Evolutionary conservation across 2,329 filamentous ascomycete genomes (phyloP).

Genomic region (Salinomyces thailandicus): DNA sequence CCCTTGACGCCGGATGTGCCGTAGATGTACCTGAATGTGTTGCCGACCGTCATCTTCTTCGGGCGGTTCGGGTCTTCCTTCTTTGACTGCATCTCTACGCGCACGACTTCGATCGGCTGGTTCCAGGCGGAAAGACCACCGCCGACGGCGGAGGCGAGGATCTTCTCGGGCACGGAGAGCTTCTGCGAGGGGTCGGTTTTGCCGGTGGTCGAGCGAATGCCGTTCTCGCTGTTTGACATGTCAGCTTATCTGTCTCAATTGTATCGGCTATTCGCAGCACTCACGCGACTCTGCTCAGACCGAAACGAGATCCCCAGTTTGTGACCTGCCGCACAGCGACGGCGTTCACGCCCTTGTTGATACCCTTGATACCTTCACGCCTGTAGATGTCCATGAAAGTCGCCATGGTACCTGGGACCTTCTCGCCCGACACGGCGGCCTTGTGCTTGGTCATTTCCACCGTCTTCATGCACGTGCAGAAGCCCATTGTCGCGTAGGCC

Average conservation of each 20-base stretch:
- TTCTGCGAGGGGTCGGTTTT: slow-evolving; percentile 67
- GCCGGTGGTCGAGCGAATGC: slow-evolving; percentile 66
- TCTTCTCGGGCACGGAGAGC: slow-evolving; percentile 74
- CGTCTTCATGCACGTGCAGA: slow-evolving; percentile 99
- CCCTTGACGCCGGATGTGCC: slow-evolving; percentile 76
- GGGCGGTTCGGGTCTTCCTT: slow-evolving; percentile 93
- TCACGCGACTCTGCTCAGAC: slow-evolving; percentile 71
- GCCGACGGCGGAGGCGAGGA: slow-evolving; percentile 73
- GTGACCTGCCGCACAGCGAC: slow-evolving; percentile 98
- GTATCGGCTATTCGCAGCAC: slow-evolving; percentile 8
- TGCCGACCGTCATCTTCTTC: slow-evolving; percentile 97
- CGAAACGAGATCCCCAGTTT: slow-evolving; percentile 97
- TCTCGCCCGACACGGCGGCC: slow-evolving; percentile 69
- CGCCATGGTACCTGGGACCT: slow-evolving; percentile 79
- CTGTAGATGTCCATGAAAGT: slow-evolving; percentile 98
- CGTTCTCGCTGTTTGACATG: slow-evolving; percentile 61
- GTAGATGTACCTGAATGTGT: slow-evolving; percentile 78
- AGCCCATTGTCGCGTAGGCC: slow-evolving; percentile 98
- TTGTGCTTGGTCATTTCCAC: slow-evolving; percentile 99
- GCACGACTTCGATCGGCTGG: slow-evolving; percentile 98
- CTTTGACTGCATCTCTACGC: slow-evolving; percentile 99
- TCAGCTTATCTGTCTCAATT: too few species aligned
- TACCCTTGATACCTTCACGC: slow-evolving; percentile 83
- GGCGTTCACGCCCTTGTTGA: slow-evolving; percentile 98
- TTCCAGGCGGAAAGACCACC: slow-evolving; percentile 97